These are phyloP conservation scores for Pichia pseudocactophila DNA, from an alignment of 805 yeast genomes.

Conservation along the genomic window DNA sequence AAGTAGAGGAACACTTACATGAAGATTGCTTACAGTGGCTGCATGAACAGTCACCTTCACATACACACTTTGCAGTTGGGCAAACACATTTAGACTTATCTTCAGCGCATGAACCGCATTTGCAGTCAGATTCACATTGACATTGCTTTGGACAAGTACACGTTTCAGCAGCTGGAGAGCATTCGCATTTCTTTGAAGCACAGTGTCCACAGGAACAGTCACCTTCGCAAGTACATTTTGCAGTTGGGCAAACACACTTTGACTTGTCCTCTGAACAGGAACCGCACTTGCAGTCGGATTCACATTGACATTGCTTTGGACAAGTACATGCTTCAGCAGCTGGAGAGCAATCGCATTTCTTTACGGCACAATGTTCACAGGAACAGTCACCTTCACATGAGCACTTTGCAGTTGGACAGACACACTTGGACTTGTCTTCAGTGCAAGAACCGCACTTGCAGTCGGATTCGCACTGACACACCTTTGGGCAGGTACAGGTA, in stretches of 20 bases:
- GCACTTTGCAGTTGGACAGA: slow-evolving; percentile 8
- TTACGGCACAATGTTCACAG: slow-evolving; percentile 3
- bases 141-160: slow-evolving; percentile 12
- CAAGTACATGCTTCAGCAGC: slow-evolving; percentile 8
- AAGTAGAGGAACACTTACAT: background rate
- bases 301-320: slow-evolving; percentile 10
- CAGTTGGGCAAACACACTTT: slow-evolving; percentile 9
- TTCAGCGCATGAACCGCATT: slow-evolving; percentile 8
- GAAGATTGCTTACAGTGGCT: slow-evolving; percentile 1
- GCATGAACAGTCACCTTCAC: slow-evolving; percentile 8
- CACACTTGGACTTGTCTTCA: slow-evolving; percentile 5
- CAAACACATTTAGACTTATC: slow-evolving; percentile 9
- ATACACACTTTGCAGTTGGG: slow-evolving; percentile 9
- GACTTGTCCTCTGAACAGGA: slow-evolving; percentile 7
- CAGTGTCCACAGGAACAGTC: slow-evolving; percentile 6
- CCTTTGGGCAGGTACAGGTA: slow-evolving; percentile 5
- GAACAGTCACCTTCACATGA: slow-evolving; percentile 7
- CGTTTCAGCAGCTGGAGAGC: background rate
- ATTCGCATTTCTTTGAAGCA: background rate
- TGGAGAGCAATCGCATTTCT: background rate
- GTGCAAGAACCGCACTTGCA: slow-evolving; percentile 8
- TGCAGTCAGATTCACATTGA: slow-evolving; percentile 8
- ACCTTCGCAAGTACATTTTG: slow-evolving; percentile 9
- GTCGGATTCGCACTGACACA: slow-evolving; percentile 7
- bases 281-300: slow-evolving; percentile 9